These are phyloP conservation scores for Penicillium sp. DNA, from an alignment of 2,329 filamentous ascomycete genomes.

Conservation along the genomic window DNA sequence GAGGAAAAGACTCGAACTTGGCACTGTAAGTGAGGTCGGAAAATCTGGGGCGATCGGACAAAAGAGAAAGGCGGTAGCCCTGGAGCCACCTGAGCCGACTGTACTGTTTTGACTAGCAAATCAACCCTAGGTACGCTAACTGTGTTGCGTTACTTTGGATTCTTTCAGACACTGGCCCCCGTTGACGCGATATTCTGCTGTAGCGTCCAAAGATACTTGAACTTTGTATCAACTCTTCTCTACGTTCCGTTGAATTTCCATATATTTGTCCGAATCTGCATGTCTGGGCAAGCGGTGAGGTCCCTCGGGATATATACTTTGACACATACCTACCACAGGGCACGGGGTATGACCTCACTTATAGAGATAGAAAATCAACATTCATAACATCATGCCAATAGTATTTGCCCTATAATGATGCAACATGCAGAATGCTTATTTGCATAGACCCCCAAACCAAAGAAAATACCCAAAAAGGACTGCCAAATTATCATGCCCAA, in stretches of 20 bases:
- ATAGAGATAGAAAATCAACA: background rate
- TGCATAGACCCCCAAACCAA: too few relatives aligned
- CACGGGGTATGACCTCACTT: background rate
- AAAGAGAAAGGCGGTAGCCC: slow-evolving; percentile 2
- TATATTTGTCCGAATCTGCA: too few relatives aligned
- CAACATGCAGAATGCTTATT: background rate
- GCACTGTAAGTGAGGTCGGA: background rate
- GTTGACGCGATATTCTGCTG: too few relatives aligned
- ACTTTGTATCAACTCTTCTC: too few relatives aligned
- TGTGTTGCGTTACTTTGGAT: too few relatives aligned
- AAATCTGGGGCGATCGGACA: background rate
- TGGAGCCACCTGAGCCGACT: background rate
- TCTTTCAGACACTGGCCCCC: too few relatives aligned
- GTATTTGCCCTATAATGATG: background rate
- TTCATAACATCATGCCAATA: background rate
- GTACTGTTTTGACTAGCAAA: too few relatives aligned
- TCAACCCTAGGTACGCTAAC: too few relatives aligned
- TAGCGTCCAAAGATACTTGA: too few relatives aligned
- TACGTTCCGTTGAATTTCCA: too few relatives aligned
- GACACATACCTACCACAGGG: background rate
- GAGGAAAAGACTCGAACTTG: background rate
- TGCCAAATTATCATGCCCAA: slow-evolving; percentile 57
- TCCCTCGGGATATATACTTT: background rate
- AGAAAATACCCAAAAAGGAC: background rate
- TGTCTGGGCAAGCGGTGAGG: too few relatives aligned